Conservation (phyloP, 768 basidiomycete genomes). For the Leccinum olivaceopallidum region DNA sequence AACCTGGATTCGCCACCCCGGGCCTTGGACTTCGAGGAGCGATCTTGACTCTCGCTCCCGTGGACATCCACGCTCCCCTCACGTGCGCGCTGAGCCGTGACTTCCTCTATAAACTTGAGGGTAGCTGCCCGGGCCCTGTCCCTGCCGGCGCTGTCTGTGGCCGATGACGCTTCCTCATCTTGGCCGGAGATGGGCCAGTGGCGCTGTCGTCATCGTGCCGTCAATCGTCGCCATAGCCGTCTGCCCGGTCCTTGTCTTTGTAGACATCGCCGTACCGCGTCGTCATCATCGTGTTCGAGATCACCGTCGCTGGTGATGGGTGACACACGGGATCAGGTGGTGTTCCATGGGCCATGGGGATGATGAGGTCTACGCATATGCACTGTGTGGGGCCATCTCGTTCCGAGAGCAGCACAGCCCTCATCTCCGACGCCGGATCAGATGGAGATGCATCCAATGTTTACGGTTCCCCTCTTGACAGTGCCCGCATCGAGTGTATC, state of each 20-base stretch:
- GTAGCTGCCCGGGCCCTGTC: slow-evolving; percentile 6
- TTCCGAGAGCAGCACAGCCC: background rate
- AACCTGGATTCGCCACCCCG: slow-evolving; percentile 10
- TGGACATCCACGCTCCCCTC: slow-evolving; percentile 2
- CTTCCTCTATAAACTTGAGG: slow-evolving; percentile 17
- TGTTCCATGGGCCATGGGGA: background rate
- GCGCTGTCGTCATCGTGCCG: background rate
- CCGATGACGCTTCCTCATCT: slow-evolving; percentile 13
- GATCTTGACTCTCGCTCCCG: background rate
- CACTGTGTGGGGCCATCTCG: slow-evolving; percentile 21
- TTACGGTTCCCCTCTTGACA: slow-evolving; percentile 30
- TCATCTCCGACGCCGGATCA: background rate
- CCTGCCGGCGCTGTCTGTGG: slow-evolving; percentile 29
- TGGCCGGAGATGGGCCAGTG: slow-evolving; percentile 1
- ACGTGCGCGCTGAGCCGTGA: background rate
- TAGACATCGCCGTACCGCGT: background rate
- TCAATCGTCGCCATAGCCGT: background rate
- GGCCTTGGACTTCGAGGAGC: background rate
- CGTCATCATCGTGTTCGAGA: slow-evolving; percentile 14
- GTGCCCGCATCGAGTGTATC: slow-evolving; percentile 12
- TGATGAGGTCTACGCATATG: slow-evolving; percentile 7
- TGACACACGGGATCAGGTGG: slow-evolving; percentile 1
- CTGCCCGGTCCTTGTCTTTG: background rate
- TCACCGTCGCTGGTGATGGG: slow-evolving; percentile 9
- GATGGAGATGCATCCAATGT: slow-evolving; percentile 30